Percentiles rank a stretch among this genome's conserved stretches.
These are phyloP conservation scores for Herpetomonas samuelpessoai DNA, from an alignment of 208 protist genomes.

Conservation along the genomic window DNA sequence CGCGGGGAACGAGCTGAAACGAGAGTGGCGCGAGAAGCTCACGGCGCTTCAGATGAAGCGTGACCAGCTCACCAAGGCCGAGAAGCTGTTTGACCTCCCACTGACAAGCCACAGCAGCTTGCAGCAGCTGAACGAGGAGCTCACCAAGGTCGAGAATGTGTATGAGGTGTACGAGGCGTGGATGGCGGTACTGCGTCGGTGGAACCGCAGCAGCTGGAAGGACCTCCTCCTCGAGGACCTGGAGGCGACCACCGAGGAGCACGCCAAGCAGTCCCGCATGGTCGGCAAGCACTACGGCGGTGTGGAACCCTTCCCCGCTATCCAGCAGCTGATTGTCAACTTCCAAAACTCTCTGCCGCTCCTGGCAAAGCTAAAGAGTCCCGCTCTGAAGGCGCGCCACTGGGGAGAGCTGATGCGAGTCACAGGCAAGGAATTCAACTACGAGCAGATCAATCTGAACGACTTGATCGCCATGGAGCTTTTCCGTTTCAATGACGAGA, in stretches of 20 bases:
- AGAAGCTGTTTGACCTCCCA: constrained; percentile 97
- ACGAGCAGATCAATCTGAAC: constrained; percentile 96
- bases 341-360: constrained; percentile 97
- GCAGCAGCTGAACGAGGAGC: constrained; percentile 88
- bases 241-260: constrained; percentile 92
- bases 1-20: constrained; percentile 88
- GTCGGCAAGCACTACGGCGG: constrained; percentile 85
- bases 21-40: constrained; percentile 82
- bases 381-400: constrained; percentile 96
- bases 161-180: constrained; percentile 95
- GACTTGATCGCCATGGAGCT: constrained; percentile 98
- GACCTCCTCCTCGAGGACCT: constrained; percentile 96
- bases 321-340: constrained; percentile 93
- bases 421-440: constrained; percentile 94
- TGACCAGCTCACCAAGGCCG: constrained; percentile 92
- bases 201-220: constrained; percentile 96
- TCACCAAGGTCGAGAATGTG: constrained; percentile 88
- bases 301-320: constrained; percentile 81
- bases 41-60: constrained; percentile 66
- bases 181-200: constrained; percentile 87
- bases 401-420: constrained; percentile 97
- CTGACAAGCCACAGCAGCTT: constrained; percentile 93
- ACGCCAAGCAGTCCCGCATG: constrained; percentile 78
- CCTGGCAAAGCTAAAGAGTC: constrained; percentile 95
- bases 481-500: constrained; percentile 92